Base-by-base conservation (phyloP, 148 eudicot genomes). In the Amaranthus cruentus region DNA sequence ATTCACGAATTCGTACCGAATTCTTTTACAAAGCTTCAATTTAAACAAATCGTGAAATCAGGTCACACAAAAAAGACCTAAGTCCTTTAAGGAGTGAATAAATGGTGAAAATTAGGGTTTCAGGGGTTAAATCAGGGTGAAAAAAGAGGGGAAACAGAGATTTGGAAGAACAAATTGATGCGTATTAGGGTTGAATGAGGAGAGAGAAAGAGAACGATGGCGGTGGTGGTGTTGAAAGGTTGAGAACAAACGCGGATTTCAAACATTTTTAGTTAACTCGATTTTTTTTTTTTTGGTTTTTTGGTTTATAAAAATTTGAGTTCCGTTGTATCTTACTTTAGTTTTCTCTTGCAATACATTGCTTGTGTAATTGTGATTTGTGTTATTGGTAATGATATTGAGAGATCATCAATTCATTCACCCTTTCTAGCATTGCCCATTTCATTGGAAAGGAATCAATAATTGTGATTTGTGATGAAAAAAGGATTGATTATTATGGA, bases 211-310 rank as follows among this genome's bases (percentile, higher is more conserved):
- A n/a, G 60, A 60, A 21, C 68, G 18, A 38, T 10, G 18, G 68
- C 54, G 72, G 14, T 28, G 73, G 10, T 44, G 77, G 49, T 73
- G 77, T 55, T 62, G 56, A 69, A 48, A 50, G 73, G 68, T 73
- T 68, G 73, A 73, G 70, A 71, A 55, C 49, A 55, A 48, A 78
- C 76, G 84, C 84, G 84, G 84, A 82, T 79, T 78, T 72, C 74
- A 82, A 75, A 75, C 77, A 71, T 55, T 57, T 62, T 76, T 69
- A 53, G 50, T 69, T 69, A 53, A 69, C 57, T 69, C 72, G 9
- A 10, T 61, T 61, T 38, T 48, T 51, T 50, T 9, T n/a, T 60
- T 52, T 51, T 71, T 46, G 9, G n/a, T 14, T 68, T 71, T 78
- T 72, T 69, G 60, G 76, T 67, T 75, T 2, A 71, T 57, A 66